Evolutionary conservation across 495 filamentous ascomycete genomes (phyloP).

Genomic region (Oidiodendron maius): DNA sequence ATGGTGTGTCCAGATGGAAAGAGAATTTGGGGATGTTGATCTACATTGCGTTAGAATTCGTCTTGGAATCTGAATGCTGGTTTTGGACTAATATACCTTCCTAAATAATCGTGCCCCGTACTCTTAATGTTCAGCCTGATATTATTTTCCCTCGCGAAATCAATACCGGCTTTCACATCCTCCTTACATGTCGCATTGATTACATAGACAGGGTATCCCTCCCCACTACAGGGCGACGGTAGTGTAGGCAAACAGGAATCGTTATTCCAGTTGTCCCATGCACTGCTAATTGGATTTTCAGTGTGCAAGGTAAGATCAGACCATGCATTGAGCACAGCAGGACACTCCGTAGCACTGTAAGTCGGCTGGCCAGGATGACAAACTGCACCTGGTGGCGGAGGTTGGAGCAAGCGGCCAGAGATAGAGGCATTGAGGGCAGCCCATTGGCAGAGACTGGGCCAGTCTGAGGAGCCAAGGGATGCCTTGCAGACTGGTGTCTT

Average conservation of each 20-base stretch:
- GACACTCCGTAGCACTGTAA: background rate
- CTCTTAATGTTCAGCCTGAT: slow-evolving; percentile 57
- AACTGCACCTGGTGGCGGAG: slow-evolving; percentile 2
- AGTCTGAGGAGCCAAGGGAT: background rate
- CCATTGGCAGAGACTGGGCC: slow-evolving; percentile 3
- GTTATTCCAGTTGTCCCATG: slow-evolving; percentile 32
- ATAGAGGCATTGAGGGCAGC: slow-evolving; percentile 4
- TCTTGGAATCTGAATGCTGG: background rate
- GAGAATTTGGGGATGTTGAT: slow-evolving; percentile 31
- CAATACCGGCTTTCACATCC: slow-evolving; percentile 34
- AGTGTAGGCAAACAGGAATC: slow-evolving; percentile 38
- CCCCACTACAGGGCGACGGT: slow-evolving; percentile 23
- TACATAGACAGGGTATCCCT: slow-evolving; percentile 41
- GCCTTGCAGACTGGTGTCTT: slow-evolving; percentile 1
- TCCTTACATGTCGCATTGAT: slow-evolving; percentile 35
- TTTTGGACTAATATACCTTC: slow-evolving; percentile 31
- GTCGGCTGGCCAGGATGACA: slow-evolving; percentile 7
- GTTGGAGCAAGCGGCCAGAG: slow-evolving; percentile 3
- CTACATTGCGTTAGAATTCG: background rate
- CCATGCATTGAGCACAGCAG: slow-evolving; percentile 3
- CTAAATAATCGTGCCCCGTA: slow-evolving; percentile 54
- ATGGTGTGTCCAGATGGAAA: slow-evolving; percentile 47
- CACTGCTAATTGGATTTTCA: background rate
- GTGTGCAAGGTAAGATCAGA: background rate
- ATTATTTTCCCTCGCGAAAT: slow-evolving; percentile 43